phyloP scores from a whole-genome alignment of 495 filamentous ascomycete species.

The Parathielavia appendiculata region DNA sequence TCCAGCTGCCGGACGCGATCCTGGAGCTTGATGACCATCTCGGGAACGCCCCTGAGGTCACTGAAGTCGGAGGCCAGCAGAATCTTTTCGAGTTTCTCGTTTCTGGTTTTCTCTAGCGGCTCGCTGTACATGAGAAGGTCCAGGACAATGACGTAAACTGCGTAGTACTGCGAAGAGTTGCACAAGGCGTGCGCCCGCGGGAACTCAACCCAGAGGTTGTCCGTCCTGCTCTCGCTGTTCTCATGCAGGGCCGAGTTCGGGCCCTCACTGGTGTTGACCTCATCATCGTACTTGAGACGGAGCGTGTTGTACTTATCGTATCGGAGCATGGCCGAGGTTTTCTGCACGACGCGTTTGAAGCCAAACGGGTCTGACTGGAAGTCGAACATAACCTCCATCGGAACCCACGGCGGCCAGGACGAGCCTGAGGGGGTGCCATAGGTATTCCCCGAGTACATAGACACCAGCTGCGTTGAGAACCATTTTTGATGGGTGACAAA shows the following conservation, averaged over 20 bases:
- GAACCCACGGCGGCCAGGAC: conserved; percentile 95
- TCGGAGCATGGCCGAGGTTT: conserved; percentile 85
- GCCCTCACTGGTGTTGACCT: conserved; percentile 62
- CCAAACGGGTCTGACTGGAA: conserved; percentile 88
- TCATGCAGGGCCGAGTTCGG: conserved; percentile 38
- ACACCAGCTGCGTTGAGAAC: conserved; percentile 71
- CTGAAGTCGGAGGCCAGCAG: conserved; percentile 99
- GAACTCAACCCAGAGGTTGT: conserved; percentile 95
- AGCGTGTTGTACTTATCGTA: conserved; percentile 99
- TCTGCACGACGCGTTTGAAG: conserved; percentile 89
- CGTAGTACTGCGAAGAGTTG: conserved; percentile 93
- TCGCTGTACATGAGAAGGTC: conserved; percentile 94
- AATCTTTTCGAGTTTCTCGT: conserved; percentile 91
- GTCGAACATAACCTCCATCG: conserved; percentile 96
- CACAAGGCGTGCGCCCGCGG: conserved; percentile 87
- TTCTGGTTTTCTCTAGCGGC: conserved; percentile 90
- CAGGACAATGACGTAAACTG: conserved; percentile 93
- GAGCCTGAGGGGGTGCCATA: conserved; percentile 83
- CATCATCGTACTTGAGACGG: conserved; percentile 94
- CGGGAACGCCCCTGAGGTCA: conserved; percentile 85
- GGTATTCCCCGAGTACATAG: conserved; percentile 87
- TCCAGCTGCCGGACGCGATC: conserved; percentile 88
- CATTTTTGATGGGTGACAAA: conserved; percentile 92
- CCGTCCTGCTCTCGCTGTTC: conserved; percentile 71
- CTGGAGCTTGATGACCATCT: conserved; percentile 88